These are phyloP conservation scores for Diphasiastrum complanatum DNA, from an alignment of 83 land plant species.

Conservation along the genomic window DNA sequence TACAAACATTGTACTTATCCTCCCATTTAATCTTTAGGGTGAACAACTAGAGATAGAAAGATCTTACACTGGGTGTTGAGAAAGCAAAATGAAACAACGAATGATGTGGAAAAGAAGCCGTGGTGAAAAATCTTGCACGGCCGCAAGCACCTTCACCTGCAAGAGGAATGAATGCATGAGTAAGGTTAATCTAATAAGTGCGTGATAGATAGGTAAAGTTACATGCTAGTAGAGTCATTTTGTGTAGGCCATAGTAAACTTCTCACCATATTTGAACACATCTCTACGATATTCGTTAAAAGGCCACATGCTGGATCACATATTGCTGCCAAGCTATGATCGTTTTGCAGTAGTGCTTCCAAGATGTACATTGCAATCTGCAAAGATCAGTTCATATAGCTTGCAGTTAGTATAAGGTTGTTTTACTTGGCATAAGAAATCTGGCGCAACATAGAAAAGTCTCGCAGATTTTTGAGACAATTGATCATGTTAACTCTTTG, in stretches of 20 bases:
- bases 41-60: no score
- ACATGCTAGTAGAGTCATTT: not conserved
- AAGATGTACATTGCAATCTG: constrained; percentile 55
- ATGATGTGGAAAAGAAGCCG: constrained; percentile 47
- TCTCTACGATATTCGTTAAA: constrained; percentile 23
- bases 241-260: not conserved
- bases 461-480: no score
- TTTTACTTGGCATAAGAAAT: no score
- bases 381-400: not conserved
- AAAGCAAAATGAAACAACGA: constrained; percentile 40
- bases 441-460: no score
- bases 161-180: constrained; percentile 3
- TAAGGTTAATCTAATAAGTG: not conserved
- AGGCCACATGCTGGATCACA: constrained; percentile 25
- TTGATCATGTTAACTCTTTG: no score
- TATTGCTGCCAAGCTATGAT: constrained; percentile 20
- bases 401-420: not conserved
- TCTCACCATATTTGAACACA: constrained; percentile 34
- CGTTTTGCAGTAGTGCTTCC: constrained; percentile 40
- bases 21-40: no score
- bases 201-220: not conserved
- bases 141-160: constrained; percentile 32
- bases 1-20: no score
- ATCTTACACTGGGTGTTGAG: constrained; percentile 38
- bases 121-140: constrained; percentile 44